phyloP scores from a whole-genome alignment of 768 basidiomycete species.

The Hemileccinum impolitum region DNA sequence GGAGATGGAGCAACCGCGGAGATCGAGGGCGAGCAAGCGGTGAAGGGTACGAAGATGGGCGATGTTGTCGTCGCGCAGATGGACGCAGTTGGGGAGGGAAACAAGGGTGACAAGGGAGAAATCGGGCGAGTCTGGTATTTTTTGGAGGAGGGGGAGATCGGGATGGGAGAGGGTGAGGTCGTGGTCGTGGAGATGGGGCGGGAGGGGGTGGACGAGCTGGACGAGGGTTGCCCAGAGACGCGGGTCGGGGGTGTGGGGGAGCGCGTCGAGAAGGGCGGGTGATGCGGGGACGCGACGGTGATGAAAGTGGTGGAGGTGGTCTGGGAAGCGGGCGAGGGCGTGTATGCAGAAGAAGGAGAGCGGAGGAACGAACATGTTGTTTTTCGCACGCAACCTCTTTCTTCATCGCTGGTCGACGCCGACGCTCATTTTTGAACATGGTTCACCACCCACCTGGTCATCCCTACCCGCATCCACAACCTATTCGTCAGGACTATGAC shows the following conservation, averaged over 20 bases:
- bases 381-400: constrained; percentile 23
- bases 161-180: constrained; percentile 51
- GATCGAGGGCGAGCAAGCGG: constrained; percentile 61
- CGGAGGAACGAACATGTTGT: constrained; percentile 47
- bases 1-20: constrained; percentile 50
- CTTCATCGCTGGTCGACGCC: constrained; percentile 24
- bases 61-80: constrained; percentile 60
- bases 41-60: constrained; percentile 48
- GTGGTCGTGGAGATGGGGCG: constrained; percentile 33
- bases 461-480: constrained; percentile 27
- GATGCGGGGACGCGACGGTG: constrained; percentile 31
- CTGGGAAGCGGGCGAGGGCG: constrained; percentile 41
- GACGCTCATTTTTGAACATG: constrained; percentile 30
- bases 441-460: constrained; percentile 41
- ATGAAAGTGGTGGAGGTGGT: constrained; percentile 37
- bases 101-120: constrained; percentile 68
- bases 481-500: constrained; percentile 39
- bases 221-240: constrained; percentile 59
- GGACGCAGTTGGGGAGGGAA: constrained; percentile 50
- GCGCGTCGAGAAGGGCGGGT: constrained; percentile 42
- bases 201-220: constrained; percentile 57
- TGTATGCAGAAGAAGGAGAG: constrained; percentile 51
- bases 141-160: constrained; percentile 55
- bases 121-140: constrained; percentile 47
- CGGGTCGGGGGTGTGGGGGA: constrained; percentile 43